phyloP scores from a whole-genome alignment of 345 rosid species.

The Brassica nigra region DNA sequence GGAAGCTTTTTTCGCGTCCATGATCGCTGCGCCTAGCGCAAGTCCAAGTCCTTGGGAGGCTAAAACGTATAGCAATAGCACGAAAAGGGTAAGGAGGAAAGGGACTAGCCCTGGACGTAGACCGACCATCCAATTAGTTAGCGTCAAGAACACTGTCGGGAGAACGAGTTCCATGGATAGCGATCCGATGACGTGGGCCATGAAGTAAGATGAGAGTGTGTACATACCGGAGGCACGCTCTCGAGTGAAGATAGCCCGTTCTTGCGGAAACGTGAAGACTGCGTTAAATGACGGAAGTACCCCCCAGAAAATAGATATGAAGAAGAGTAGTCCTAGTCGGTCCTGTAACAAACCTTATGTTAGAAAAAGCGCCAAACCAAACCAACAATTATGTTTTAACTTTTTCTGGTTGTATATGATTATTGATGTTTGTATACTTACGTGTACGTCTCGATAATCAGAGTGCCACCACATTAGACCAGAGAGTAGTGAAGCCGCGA shows the following conservation, averaged over 20 bases:
- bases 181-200: conserved; percentile 81
- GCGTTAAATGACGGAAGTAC: conserved; percentile 87
- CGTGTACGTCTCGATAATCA: conserved; percentile 52
- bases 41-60: conserved; percentile 90
- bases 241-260: conserved; percentile 66
- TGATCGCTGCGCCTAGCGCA: conserved; percentile 76
- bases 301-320: conserved; percentile 89
- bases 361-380: background rate
- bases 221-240: conserved; percentile 94
- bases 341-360: conserved; percentile 48
- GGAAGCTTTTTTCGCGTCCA: conserved; percentile 96
- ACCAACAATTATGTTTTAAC: background rate
- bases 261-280: conserved; percentile 90
- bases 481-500: conserved; percentile 60
- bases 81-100: conserved; percentile 59
- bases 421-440: conserved; percentile 17
- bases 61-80: conserved; percentile 69
- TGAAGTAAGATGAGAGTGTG: conserved; percentile 84
- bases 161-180: conserved; percentile 91
- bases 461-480: conserved; percentile 98
- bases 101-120: conserved; percentile 57
- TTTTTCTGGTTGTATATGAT: background rate
- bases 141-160: conserved; percentile 62
- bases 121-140: conserved; percentile 85
- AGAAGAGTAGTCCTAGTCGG: conserved; percentile 84